Base-by-base conservation (phyloP, 1,284 basidiomycete species). In the Exsudoporus floridanus region DNA sequence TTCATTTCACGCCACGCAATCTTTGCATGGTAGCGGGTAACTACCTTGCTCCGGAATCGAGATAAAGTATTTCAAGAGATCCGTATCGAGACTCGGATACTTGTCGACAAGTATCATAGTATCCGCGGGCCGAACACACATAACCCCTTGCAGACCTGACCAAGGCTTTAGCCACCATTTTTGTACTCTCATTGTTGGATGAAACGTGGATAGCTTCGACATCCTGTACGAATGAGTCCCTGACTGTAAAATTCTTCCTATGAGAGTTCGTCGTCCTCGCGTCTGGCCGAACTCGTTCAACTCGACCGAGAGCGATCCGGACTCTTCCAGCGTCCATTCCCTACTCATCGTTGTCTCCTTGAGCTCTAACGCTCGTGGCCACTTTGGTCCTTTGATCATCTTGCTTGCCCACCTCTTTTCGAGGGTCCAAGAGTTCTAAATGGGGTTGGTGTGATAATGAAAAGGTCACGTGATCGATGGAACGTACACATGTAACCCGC, bases 1-100 rank as follows among this genome's bases (percentile, higher is more conserved):
- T 96, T 12, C 92, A 97, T 61, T 96, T 98, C 65, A 98, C 96
- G 8, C 85, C 93, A 21, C 82, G 96, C 27, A 99, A 99, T 72
- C 78, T 99, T 35, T 96, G 94, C 70, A 75, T 99, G 55, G 92
- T 90, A 19, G 90, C 91, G 9, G 96, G 96, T 21, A 75, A 76
- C 28, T 85, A 82, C 65, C 71, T 81, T 41, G 71, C 81, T 25
- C 74, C 80, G 3, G 85, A 86, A 50, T 70, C 73, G 49, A 77
- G 85, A 70, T 86, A 69, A 74, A 31, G 13, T 28, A n/a, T 23
- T 16, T 28, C 35, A 34, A 46, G 42, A 31, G 12, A 30, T 28
- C 18, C 37, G 3, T 25, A 33, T 18, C 34, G 31, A 43, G 36
- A 23, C 13, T 33, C 3, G 6, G 13, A 23, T 37, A 18, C 28